Evolutionary conservation across 441 rosid species (phyloP).

Genomic region (Eruca vesicaria): DNA sequence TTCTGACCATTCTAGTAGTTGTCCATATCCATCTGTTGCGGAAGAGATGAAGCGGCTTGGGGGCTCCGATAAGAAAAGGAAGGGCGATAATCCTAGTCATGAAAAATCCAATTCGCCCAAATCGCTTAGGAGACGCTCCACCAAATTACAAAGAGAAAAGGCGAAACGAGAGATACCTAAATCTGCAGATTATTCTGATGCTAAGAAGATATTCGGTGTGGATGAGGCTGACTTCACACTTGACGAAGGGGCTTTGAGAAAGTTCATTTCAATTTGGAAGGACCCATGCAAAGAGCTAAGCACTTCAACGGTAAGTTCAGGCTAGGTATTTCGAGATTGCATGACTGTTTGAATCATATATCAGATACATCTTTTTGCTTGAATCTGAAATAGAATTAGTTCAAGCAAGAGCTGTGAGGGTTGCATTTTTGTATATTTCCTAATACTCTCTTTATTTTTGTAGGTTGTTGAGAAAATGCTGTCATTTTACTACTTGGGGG

Average conservation of each 20-base stretch:
- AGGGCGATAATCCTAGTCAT: constrained; percentile 39
- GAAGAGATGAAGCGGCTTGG: constrained; percentile 92
- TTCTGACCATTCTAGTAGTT: constrained; percentile 55
- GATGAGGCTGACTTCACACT: constrained; percentile 52
- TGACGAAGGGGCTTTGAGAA: constrained; percentile 45
- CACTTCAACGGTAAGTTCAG: constrained; percentile 44
- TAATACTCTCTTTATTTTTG: constrained; percentile 27
- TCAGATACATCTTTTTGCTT: neutral
- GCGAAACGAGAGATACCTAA: constrained; percentile 24
- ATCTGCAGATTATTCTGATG: constrained; percentile 32
- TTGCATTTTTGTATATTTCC: constrained; percentile 7
- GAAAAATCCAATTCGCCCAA: constrained; percentile 42
- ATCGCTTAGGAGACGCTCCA: constrained; percentile 36
- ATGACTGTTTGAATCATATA: constrained; percentile 1
- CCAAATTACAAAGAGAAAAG: constrained; percentile 43
- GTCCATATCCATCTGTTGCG: constrained; percentile 95
- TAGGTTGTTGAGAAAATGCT: constrained; percentile 82
- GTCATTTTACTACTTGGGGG: constrained; percentile 45
- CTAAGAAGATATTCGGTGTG: constrained; percentile 24
- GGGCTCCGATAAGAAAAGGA: constrained; percentile 52
- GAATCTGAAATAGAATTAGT: neutral
- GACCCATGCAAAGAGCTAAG: constrained; percentile 66
- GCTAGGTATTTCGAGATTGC: constrained; percentile 1
- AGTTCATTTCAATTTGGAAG: constrained; percentile 87
- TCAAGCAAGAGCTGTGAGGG: constrained; percentile 1